A percentile compares a stretch with the other conserved stretches of the same genome.
Conservation (phyloP, 2,329 filamentous ascomycete genomes). For the Ciborinia camelliae region DNA sequence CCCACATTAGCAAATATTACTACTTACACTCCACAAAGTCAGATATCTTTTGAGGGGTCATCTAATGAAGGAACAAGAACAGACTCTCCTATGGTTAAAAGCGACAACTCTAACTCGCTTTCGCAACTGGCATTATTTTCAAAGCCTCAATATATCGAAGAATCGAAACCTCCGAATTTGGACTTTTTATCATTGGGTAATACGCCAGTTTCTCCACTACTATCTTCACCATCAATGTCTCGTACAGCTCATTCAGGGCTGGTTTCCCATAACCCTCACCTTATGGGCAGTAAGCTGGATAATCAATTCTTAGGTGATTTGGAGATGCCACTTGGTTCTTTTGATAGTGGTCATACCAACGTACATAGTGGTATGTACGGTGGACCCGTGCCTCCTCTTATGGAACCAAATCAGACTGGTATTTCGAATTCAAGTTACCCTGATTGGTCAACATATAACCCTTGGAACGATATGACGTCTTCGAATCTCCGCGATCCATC, state of each 20-base stretch:
- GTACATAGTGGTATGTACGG: slow-evolving; percentile 84
- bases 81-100: slow-evolving; percentile 41
- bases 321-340: slow-evolving; percentile 75
- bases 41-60: slow-evolving; percentile 30
- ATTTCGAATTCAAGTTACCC: slow-evolving; percentile 28
- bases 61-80: slow-evolving; percentile 29
- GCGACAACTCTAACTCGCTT: slow-evolving; percentile 38
- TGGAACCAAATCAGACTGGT: slow-evolving; percentile 20
- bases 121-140: slow-evolving; percentile 26
- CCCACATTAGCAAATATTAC: slow-evolving; percentile 50
- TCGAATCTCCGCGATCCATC: slow-evolving; percentile 41
- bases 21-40: slow-evolving; percentile 24
- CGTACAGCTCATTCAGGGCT: slow-evolving; percentile 33
- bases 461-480: slow-evolving; percentile 46
- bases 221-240: slow-evolving; percentile 44
- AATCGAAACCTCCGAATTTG: slow-evolving; percentile 46
- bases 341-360: slow-evolving; percentile 76
- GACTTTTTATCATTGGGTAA: slow-evolving; percentile 57
- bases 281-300: slow-evolving; percentile 38
- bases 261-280: slow-evolving; percentile 27
- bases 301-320: slow-evolving; percentile 56
- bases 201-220: slow-evolving; percentile 47
- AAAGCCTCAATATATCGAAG: slow-evolving; percentile 24
- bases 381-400: slow-evolving; percentile 46
- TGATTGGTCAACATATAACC: slow-evolving; percentile 53